These are phyloP conservation scores for Jacaranda copaia DNA, from an alignment of 257 asterid species.

Conservation along the genomic window DNA sequence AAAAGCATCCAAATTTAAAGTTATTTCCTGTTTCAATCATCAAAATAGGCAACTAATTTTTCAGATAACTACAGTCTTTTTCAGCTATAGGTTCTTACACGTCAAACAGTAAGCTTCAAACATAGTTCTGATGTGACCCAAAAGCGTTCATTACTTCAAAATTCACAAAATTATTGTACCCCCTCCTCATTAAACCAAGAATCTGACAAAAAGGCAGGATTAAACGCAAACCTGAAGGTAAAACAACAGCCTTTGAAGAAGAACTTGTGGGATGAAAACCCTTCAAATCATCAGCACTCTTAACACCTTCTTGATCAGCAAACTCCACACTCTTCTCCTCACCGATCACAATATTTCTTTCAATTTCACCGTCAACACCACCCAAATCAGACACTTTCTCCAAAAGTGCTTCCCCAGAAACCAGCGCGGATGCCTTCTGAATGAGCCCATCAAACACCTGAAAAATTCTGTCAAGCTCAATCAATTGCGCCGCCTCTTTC, in stretches of 20 bases:
- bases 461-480: conserved; percentile 64
- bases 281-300: conserved; percentile 40
- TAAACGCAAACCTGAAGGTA: conserved; percentile 57
- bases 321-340: conserved; percentile 41
- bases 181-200: not conserved
- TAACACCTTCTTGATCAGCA: conserved; percentile 38
- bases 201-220: conserved; percentile 1
- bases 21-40: conserved; percentile 14
- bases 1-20: not conserved
- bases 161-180: not conserved
- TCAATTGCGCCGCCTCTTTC: conserved; percentile 66
- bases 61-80: not conserved
- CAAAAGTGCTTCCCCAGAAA: conserved; percentile 51
- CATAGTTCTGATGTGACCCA: not conserved
- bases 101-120: not conserved
- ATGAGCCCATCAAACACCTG: conserved; percentile 64
- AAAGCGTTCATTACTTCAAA: not conserved
- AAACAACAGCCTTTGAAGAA: conserved; percentile 36
- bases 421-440: conserved; percentile 62
- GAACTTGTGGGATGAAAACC: conserved; percentile 36
- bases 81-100: not conserved
- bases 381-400: conserved; percentile 35
- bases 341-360: conserved; percentile 27
- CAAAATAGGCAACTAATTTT: not conserved
- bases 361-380: conserved; percentile 51